These are phyloP conservation scores for Hypholoma sublateritium DNA, from an alignment of 768 basidiomycete species.

Conservation along the genomic window DNA sequence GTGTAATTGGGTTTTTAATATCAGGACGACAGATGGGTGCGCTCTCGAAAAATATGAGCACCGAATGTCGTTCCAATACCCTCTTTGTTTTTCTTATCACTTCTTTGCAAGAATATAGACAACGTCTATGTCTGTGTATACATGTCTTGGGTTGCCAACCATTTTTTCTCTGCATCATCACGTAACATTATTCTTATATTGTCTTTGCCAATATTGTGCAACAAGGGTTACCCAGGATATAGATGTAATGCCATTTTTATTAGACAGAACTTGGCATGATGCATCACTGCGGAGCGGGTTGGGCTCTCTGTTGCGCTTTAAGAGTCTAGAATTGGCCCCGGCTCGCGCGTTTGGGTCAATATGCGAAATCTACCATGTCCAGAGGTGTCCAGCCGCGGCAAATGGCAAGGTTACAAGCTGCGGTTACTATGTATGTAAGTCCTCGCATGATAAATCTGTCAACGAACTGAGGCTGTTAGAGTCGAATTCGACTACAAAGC, in stretches of 20 bases:
- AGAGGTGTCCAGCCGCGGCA: too few species aligned
- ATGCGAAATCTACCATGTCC: neutral
- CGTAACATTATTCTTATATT: constrained; percentile 10
- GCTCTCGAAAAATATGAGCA: neutral
- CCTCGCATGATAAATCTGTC: too few species aligned
- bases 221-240: constrained; percentile 12
- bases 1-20: constrained; percentile 23
- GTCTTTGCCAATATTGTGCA: constrained; percentile 4
- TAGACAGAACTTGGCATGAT: constrained; percentile 11
- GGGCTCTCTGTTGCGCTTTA: neutral
- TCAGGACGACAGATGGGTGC: neutral
- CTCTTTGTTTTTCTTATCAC: constrained; percentile 2
- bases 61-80: constrained; percentile 8
- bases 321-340: neutral
- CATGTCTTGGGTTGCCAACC: neutral
- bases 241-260: constrained; percentile 15
- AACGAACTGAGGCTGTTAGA: too few species aligned
- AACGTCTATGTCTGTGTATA: neutral
- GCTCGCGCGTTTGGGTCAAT: neutral
- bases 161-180: constrained; percentile 12
- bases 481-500: too few species aligned
- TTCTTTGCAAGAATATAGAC: neutral
- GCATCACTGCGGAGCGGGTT: constrained; percentile 3
- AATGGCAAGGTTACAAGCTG: neutral
- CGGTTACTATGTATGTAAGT: neutral